phyloP scores from a whole-genome alignment of 768 basidiomycete genomes.

The Suillus placidus region DNA sequence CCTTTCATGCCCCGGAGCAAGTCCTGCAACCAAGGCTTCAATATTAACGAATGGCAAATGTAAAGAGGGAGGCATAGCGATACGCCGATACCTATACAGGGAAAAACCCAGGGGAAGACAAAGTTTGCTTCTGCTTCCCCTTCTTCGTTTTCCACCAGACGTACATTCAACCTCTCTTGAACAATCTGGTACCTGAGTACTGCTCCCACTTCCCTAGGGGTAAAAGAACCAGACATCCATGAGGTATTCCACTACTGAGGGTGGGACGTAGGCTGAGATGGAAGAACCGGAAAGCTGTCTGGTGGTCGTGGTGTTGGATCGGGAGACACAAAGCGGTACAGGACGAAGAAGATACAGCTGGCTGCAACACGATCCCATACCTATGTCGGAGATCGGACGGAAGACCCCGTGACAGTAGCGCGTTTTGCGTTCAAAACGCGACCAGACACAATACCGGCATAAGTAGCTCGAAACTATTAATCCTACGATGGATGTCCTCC shows the following conservation, averaged over 20 bases:
- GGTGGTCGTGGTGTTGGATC: slow-evolving; percentile 27
- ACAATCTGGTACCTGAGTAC: slow-evolving; percentile 12
- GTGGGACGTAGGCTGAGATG: slow-evolving; percentile 33
- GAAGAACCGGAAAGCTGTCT: slow-evolving; percentile 35
- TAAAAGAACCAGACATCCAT: slow-evolving; percentile 49
- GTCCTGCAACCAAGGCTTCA: not conserved
- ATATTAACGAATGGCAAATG: not conserved
- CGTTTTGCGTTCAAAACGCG: slow-evolving; percentile 85
- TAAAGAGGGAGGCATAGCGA: not conserved
- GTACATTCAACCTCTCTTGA: slow-evolving; percentile 9
- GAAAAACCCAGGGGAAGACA: slow-evolving; percentile 66
- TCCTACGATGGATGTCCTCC: slow-evolving; percentile 31
- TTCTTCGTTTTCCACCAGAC: slow-evolving; percentile 57
- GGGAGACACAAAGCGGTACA: slow-evolving; percentile 19
- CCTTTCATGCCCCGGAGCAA: not conserved
- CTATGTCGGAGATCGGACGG: slow-evolving; percentile 59
- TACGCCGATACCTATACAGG: slow-evolving; percentile 27
- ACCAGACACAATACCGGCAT: slow-evolving; percentile 78
- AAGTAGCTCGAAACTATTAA: slow-evolving; percentile 66
- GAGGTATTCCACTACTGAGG: slow-evolving; percentile 56
- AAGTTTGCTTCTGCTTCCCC: slow-evolving; percentile 80
- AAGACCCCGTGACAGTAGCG: slow-evolving; percentile 59
- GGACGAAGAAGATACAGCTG: slow-evolving; percentile 54
- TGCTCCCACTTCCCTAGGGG: slow-evolving; percentile 22
- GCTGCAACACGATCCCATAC: slow-evolving; percentile 92